These are phyloP conservation scores for Hysterium pulicare DNA, from an alignment of 2,329 filamentous ascomycete genomes.

Conservation along the genomic window DNA sequence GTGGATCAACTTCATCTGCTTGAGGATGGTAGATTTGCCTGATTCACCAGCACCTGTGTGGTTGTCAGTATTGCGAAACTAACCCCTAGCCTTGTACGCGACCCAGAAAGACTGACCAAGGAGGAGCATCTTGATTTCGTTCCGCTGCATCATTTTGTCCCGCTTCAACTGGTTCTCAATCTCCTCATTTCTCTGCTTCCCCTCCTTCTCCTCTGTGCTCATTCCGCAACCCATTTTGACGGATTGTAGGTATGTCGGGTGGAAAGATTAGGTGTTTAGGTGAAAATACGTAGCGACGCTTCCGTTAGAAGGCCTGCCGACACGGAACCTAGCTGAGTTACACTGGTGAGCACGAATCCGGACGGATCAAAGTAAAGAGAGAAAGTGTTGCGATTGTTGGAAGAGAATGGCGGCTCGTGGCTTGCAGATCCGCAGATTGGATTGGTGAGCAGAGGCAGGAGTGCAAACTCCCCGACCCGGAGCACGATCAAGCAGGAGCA, in stretches of 20 bases:
- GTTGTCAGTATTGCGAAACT: constrained; percentile 25
- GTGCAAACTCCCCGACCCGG: neutral
- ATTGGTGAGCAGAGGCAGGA: constrained; percentile 4
- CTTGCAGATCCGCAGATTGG: constrained; percentile 8
- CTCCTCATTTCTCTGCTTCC: constrained; percentile 99
- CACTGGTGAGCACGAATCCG: constrained; percentile 7
- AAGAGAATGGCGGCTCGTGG: constrained; percentile 7
- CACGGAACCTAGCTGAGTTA: constrained; percentile 23
- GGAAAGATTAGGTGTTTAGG: constrained; percentile 22
- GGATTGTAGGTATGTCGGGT: constrained; percentile 12
- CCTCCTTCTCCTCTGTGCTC: constrained; percentile 99
- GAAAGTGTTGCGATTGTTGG: too few species aligned
- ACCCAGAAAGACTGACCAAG: constrained; percentile 65
- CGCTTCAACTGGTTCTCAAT: constrained; percentile 99
- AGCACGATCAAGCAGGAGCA: too few species aligned
- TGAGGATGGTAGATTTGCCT: constrained; percentile 89
- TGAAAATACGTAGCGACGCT: constrained; percentile 16
- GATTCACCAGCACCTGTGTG: constrained; percentile 89
- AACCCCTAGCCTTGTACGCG: constrained; percentile 6
- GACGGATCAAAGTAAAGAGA: constrained; percentile 3
- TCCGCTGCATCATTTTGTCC: constrained; percentile 97
- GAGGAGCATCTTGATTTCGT: constrained; percentile 99
- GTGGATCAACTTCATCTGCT: constrained; percentile 99
- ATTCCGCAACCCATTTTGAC: constrained; percentile 97
- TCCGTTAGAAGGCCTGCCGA: constrained; percentile 33